Conservation (phyloP, 1,284 basidiomycete genomes). For the Xanthoconium separans region DNA sequence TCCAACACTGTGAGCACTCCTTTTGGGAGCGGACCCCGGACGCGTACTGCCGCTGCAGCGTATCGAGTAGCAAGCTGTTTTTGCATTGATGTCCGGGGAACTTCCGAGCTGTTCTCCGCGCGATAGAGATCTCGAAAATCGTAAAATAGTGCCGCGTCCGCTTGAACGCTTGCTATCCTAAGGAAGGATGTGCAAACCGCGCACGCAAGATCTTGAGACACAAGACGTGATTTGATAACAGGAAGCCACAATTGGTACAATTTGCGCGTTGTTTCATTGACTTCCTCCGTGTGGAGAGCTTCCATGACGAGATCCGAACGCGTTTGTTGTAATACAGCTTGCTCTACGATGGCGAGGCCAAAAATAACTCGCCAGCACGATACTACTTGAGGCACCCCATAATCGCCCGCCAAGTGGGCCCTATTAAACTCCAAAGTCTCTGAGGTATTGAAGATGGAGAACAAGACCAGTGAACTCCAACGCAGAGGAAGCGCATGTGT, state of each 20-base stretch:
- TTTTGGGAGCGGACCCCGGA: constrained; percentile 12
- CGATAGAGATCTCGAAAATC: constrained; percentile 25
- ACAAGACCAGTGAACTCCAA: constrained; percentile 20
- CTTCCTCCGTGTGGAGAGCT: constrained; percentile 4
- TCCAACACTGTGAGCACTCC: constrained; percentile 14
- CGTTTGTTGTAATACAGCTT: constrained; percentile 9
- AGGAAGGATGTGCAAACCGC: constrained; percentile 47
- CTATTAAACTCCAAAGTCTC: background rate
- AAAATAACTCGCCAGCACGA: constrained; percentile 30
- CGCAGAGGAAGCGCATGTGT: constrained; percentile 14
- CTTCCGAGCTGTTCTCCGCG: constrained; percentile 5
- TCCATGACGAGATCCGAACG: background rate
- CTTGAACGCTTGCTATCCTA: constrained; percentile 39
- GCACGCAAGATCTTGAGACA: constrained; percentile 28
- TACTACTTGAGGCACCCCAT: constrained; percentile 4
- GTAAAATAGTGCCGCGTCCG: constrained; percentile 38
- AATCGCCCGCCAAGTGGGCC: background rate
- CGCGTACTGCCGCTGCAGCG: constrained; percentile 21
- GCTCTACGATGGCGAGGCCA: constrained; percentile 30
- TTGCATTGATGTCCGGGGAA: constrained; percentile 3
- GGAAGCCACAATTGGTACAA: constrained; percentile 45
- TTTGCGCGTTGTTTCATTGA: constrained; percentile 34
- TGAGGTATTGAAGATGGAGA: constrained; percentile 24
- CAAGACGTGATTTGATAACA: constrained; percentile 20
- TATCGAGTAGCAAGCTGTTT: constrained; percentile 23